Evolutionary conservation across 2,329 filamentous ascomycete species (phyloP).

Genomic region (Clarireedia homoeocarpa): DNA sequence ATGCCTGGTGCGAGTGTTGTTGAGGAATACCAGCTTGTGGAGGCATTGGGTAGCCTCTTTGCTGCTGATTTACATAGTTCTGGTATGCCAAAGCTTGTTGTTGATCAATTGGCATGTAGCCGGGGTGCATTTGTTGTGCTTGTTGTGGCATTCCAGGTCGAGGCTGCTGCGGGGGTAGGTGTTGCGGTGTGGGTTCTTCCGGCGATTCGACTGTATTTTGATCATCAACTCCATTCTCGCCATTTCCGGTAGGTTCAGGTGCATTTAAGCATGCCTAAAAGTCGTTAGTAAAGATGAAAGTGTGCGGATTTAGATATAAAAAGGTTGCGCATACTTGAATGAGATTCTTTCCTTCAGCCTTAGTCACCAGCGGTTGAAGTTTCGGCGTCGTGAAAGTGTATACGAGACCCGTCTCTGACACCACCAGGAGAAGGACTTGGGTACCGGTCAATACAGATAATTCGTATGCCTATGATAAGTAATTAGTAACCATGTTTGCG

Average conservation of each 20-base stretch:
- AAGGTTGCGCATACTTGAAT: conserved; percentile 65
- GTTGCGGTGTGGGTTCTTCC: conserved; percentile 74
- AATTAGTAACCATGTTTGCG: conserved; percentile 18
- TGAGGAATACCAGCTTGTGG: conserved; percentile 72
- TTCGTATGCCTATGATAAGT: conserved; percentile 71
- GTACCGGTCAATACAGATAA: conserved; percentile 95
- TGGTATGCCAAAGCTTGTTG: conserved; percentile 74
- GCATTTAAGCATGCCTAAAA: conserved; percentile 88
- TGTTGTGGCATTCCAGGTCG: conserved; percentile 56
- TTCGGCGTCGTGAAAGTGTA: conserved; percentile 99
- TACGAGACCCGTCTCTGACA: conserved; percentile 93
- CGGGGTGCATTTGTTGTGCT: conserved; percentile 53
- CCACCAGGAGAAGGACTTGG: conserved; percentile 91
- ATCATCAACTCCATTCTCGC: conserved; percentile 74
- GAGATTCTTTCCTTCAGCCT: conserved; percentile 97
- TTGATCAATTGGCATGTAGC: conserved; percentile 58
- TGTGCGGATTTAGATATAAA: neutral
- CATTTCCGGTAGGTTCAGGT: conserved; percentile 75
- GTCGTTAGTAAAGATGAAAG: conserved; percentile 28
- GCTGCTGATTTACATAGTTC: conserved; percentile 69
- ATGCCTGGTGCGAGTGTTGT: conserved; percentile 75
- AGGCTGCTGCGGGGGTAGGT: conserved; percentile 56
- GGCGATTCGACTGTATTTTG: conserved; percentile 77
- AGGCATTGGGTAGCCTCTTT: conserved; percentile 71
- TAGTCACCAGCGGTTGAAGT: conserved; percentile 94